Base-by-base conservation (phyloP, 2,329 filamentous ascomycete species). In the Rutstroemia sydowiana region DNA sequence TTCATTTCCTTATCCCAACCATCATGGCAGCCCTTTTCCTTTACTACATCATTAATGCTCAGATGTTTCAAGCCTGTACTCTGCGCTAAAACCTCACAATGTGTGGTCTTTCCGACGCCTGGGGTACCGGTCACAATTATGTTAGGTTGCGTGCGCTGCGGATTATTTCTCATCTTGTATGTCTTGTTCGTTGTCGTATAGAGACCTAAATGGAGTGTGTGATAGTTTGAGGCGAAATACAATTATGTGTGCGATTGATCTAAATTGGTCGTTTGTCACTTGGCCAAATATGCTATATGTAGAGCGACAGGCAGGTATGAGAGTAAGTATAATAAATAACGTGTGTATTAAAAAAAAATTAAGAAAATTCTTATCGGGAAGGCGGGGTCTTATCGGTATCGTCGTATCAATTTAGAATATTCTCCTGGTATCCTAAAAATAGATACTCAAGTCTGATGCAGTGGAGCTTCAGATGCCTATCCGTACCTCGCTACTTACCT, bases 51-150 rank as follows among this genome's bases (percentile, higher is more conserved):
- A 69, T 97, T 98, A 64, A 98, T 82, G 9, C 86, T 86, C 13
- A 98, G 69, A 68, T 96, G 91, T 63, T 83, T 84, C 58, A 97
- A 73, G 1, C 85, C 87, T 8, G 85, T 87, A 54, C 78, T 81
- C 65, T 85, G 76, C 6, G 88, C 88, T 45, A 98, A 74, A 63
- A 82, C 77, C 69, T 95, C 88, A 66, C 87, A 88, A 68, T 95
- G 91, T 7, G 88, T 95, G 16, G 91, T 95, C 74, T 98, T 98
- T 65, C 93, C 93, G 26, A 95, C 89, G 51, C 93, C 93, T 0
- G 93, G 93, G 18, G 93, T 98, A 58, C 93, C 93, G 37, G 93
- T 97, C 59, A 98, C 78, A 61, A 98, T 86, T 64, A 98, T 89
- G 69, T 97, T 98, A 28, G 93, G 93, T 57, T 72, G 48, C 14